A percentile compares a stretch with the other conserved stretches of the same genome.
Evolutionary conservation across 2,329 filamentous ascomycete genomes (phyloP).

Genomic region (Balansia obtecta): DNA sequence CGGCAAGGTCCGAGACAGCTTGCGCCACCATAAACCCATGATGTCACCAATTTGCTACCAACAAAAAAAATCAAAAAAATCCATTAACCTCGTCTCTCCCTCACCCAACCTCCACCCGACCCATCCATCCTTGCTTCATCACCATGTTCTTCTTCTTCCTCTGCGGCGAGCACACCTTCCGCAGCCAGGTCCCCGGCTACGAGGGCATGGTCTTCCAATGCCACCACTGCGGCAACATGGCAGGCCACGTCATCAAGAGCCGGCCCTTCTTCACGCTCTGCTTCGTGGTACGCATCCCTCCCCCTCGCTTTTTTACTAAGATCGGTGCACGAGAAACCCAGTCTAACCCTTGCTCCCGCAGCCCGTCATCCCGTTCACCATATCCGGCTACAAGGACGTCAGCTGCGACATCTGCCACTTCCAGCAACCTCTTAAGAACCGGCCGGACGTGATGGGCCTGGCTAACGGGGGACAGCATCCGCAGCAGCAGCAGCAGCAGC

Average conservation of each 20-base stretch:
- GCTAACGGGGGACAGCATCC: conserved; percentile 25
- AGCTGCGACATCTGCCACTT: conserved; percentile 67
- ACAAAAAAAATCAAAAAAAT: too few relatives aligned
- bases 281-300: conserved; percentile 44
- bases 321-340: background rate
- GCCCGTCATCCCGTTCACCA: conserved; percentile 58
- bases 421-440: conserved; percentile 49
- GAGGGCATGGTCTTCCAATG: conserved; percentile 50
- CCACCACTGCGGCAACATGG: conserved; percentile 55
- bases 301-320: background rate
- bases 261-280: conserved; percentile 71
- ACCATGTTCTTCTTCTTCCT: conserved; percentile 50
- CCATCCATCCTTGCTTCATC: too few relatives aligned
- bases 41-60: too few relatives aligned
- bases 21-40: too few relatives aligned
- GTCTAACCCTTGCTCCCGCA: too few relatives aligned
- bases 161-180: conserved; percentile 49
- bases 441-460: conserved; percentile 44
- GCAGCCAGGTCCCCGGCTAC: conserved; percentile 46
- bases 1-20: too few relatives aligned
- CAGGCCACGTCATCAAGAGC: conserved; percentile 46
- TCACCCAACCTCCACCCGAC: too few relatives aligned
- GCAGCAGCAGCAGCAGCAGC: too few relatives aligned
- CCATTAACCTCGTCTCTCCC: too few relatives aligned
- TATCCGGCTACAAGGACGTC: conserved; percentile 56